A percentile compares a stretch with the other conserved stretches of the same genome.
Evolutionary conservation across 805 yeast genomes (phyloP).

Genomic region (Metschnikowia shivogae): DNA sequence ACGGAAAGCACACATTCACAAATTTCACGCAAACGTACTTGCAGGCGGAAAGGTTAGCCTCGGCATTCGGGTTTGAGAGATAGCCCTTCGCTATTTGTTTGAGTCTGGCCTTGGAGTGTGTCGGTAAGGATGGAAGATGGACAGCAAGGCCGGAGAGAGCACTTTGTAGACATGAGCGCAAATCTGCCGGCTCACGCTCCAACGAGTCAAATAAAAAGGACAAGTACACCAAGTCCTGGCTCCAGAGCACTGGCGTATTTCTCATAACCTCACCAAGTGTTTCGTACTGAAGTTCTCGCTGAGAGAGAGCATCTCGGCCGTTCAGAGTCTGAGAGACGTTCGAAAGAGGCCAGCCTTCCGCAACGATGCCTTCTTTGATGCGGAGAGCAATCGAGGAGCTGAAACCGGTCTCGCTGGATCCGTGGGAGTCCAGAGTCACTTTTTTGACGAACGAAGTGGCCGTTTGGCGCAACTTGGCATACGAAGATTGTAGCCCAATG

Average conservation of each 20-base stretch:
- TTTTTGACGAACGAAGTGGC: conserved; percentile 64
- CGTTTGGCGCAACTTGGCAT: conserved; percentile 48
- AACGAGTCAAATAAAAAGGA: conserved; percentile 70
- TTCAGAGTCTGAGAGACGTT: conserved; percentile 33
- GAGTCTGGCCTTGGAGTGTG: conserved; percentile 37
- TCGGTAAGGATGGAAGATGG: conserved; percentile 41
- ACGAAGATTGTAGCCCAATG: conserved; percentile 56
- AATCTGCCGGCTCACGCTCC: conserved; percentile 56
- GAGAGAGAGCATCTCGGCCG: conserved; percentile 32
- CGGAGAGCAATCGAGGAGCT: conserved; percentile 46
- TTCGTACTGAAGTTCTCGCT: conserved; percentile 68
- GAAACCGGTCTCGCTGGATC: conserved; percentile 14
- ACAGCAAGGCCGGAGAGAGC: conserved; percentile 57
- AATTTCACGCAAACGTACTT: conserved; percentile 65
- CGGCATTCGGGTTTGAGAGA: conserved; percentile 18
- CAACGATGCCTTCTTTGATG: conserved; percentile 47
- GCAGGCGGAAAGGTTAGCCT: conserved; percentile 28
- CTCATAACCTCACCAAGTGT: conserved; percentile 66
- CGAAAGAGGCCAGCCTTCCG: conserved; percentile 60
- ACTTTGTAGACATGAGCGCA: conserved; percentile 67
- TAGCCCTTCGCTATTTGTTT: conserved; percentile 33
- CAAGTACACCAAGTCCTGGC: conserved; percentile 47
- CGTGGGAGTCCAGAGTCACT: conserved; percentile 32
- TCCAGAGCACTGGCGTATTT: conserved; percentile 39
- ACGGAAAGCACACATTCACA: conserved; percentile 59